Conservation (phyloP, 2,329 filamentous ascomycete genomes). For the Lachnellula hyalina region DNA sequence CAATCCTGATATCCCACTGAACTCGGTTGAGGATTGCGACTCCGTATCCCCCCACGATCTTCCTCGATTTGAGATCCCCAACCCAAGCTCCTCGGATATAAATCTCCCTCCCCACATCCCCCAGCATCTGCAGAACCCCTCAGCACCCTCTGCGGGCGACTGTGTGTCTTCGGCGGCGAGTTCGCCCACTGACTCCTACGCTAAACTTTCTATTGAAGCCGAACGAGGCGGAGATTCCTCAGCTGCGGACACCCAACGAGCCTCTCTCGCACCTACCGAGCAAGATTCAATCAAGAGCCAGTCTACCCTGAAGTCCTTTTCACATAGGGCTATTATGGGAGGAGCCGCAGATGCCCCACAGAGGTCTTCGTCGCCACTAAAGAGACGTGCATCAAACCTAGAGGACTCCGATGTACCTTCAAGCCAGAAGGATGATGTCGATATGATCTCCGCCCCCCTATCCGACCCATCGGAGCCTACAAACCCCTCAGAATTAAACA, state of each 20-base stretch:
- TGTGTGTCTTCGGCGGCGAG: constrained; percentile 52
- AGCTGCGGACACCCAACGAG: constrained; percentile 25
- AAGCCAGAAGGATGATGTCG: constrained; percentile 29
- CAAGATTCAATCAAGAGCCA: constrained; percentile 33
- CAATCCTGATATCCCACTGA: constrained; percentile 28
- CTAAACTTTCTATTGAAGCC: constrained; percentile 51
- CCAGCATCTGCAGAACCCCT: constrained; percentile 38
- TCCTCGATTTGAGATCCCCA: constrained; percentile 35
- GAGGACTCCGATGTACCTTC: constrained; percentile 23
- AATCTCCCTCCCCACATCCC: constrained; percentile 46
- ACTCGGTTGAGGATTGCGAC: constrained; percentile 34
- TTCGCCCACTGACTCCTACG: constrained; percentile 52
- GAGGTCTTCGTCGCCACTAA: constrained; percentile 59
- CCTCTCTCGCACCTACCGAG: constrained; percentile 32
- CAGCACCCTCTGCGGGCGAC: constrained; percentile 41
- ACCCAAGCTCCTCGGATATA: constrained; percentile 14
- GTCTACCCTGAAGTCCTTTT: constrained; percentile 44
- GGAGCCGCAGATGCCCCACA: constrained; percentile 53
- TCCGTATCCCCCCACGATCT: constrained; percentile 40
- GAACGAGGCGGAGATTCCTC: constrained; percentile 40
- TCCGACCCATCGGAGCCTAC: constrained; percentile 9
- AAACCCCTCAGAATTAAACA: neutral
- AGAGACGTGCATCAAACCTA: constrained; percentile 49
- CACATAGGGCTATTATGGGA: constrained; percentile 52
- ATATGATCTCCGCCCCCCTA: constrained; percentile 26